Base-by-base conservation (phyloP, 495 filamentous ascomycete species). In the Aspergillus nanangensis region DNA sequence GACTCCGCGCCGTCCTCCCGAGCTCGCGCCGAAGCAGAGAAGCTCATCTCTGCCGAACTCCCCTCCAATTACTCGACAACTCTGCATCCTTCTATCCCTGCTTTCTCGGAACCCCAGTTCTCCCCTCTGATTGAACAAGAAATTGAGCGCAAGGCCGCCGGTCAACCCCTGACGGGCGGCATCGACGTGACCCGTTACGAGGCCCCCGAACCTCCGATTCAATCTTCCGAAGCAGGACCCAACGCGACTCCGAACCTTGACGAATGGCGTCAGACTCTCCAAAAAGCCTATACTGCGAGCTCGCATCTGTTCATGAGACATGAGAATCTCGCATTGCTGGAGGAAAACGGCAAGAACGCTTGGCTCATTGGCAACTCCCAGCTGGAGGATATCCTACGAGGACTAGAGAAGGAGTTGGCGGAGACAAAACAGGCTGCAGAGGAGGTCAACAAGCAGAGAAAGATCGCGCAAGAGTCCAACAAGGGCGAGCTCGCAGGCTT, bases 111-210 rank as follows among this genome's bases (percentile, higher is more conserved):
- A 37, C 56, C 66, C 24, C 52, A 56, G 18, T 85, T 87, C 59
- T 79, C 80, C 25, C 74, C 82, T 4, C 57, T 84, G 7, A 74
- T 93, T 29, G 52, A 78, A 56, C 52, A 71, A 53, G 88, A 92
- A 60, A 67, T 88, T 39, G 50, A 63, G 11, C 83, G 79, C 29
- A 74, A 83, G 48, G 72, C 75, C 17, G 55, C 70, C 11, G 78
- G 79, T 8, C 29, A 62, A 15, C 75, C 81, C 5, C 62, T 84
- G 20, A 63, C 69, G 3, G 57, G 64, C 9, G 87, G 78, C 34
- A 86, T 97, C 56, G 90, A 96, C 63, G 67, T 87, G 1, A 64
- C 75, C 18, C 88, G 92, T 52, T 97, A 97, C 75, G 87, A 94
- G 66, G 79, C 81, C 11, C 73, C 77, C 19, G 71, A 70, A 48